Evolutionary conservation across 805 yeast species (phyloP).

Genomic region (Kodamaea hsintzibuensis): DNA sequence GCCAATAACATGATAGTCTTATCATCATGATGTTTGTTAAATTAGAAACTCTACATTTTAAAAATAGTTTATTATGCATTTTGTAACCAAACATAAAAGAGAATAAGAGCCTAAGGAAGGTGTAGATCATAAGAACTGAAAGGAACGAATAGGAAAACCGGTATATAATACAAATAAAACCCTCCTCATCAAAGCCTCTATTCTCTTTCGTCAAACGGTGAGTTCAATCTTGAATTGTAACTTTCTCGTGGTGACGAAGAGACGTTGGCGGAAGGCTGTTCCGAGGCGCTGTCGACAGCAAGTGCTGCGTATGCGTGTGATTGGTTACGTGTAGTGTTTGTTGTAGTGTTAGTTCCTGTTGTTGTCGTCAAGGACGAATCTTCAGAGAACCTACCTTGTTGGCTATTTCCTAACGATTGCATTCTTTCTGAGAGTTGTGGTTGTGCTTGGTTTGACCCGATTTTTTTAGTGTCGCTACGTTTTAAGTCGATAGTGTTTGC

Average conservation of each 20-base stretch:
- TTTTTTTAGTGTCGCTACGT: not conserved
- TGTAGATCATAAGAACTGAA: not conserved
- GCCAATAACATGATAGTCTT: no score
- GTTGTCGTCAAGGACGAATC: not conserved
- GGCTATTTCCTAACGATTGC: not conserved
- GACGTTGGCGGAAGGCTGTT: not conserved
- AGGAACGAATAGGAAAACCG: not conserved
- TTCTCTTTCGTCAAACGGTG: conserved; percentile 4
- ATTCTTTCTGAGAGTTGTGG: not conserved
- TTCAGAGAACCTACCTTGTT: not conserved
- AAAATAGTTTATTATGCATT: not conserved
- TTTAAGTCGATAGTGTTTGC: conserved; percentile 9
- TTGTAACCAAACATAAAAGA: not conserved
- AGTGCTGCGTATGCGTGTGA: conserved; percentile 3
- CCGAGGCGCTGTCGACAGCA: not conserved
- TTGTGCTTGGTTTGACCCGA: not conserved
- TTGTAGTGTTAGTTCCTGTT: not conserved
- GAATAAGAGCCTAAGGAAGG: not conserved
- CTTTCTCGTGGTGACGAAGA: not conserved
- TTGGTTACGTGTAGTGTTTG: not conserved
- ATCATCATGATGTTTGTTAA: no score
- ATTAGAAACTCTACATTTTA: not conserved
- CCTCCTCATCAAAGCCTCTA: not conserved
- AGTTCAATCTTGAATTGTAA: conserved; percentile 1
- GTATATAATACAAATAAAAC: not conserved